phyloP scores from a whole-genome alignment of 108 stramenopile species.

The Pseudonitzschia delicatissima region DNA sequence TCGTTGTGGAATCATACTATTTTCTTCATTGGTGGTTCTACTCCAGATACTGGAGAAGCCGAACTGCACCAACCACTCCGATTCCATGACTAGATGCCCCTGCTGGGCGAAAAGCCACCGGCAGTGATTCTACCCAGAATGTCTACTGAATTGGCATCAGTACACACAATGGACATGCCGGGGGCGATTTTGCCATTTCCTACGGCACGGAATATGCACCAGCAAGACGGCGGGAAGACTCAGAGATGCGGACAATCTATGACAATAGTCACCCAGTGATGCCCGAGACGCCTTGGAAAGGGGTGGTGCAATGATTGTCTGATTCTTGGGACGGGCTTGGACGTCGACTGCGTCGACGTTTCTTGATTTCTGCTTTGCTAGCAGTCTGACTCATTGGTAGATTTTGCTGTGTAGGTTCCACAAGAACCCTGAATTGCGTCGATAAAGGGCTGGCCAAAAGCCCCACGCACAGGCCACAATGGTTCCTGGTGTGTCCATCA shows the following conservation, averaged over 20 bases:
- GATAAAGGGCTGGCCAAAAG: slow-evolving; percentile 62
- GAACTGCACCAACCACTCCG: slow-evolving; percentile 62
- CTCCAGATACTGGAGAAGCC: slow-evolving; percentile 35
- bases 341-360: slow-evolving; percentile 14
- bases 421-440: slow-evolving; percentile 49
- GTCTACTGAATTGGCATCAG: neutral
- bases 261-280: slow-evolving; percentile 31
- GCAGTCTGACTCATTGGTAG: neutral
- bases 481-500: slow-evolving; percentile 1
- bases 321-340: slow-evolving; percentile 16
- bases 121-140: slow-evolving; percentile 51
- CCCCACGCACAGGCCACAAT: slow-evolving; percentile 71
- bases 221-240: slow-evolving; percentile 71
- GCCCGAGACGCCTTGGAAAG: slow-evolving; percentile 28
- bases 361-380: slow-evolving; percentile 2
- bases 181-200: slow-evolving; percentile 50
- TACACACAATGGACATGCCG: slow-evolving; percentile 24
- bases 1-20: too few species aligned
- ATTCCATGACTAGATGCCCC: slow-evolving; percentile 66
- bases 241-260: slow-evolving; percentile 44
- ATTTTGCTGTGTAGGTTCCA: neutral
- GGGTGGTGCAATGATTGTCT: slow-evolving; percentile 35
- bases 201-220: slow-evolving; percentile 51
- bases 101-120: slow-evolving; percentile 56
- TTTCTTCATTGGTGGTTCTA: neutral